These are phyloP conservation scores for Pascua guehoae DNA, from an alignment of 1,284 basidiomycete species.

Conservation along the genomic window DNA sequence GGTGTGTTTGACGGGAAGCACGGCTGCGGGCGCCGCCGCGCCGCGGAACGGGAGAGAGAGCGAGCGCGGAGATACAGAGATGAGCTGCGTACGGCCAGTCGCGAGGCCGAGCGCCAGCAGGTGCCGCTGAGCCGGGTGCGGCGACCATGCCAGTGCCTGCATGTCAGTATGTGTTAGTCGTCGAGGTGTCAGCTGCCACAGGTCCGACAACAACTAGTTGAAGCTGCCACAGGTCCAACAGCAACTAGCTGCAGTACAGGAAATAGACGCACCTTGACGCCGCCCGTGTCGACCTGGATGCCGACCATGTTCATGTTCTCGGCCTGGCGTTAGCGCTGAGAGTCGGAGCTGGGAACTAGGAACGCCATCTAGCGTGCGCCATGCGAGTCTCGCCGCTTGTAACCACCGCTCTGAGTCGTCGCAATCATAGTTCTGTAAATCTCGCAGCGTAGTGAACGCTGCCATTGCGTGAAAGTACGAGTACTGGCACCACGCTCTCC, in stretches of 20 bases:
- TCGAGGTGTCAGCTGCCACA: too few relatives aligned
- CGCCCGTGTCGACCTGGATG: slow-evolving; percentile 41
- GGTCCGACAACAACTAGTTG: too few relatives aligned
- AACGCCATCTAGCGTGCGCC: too few relatives aligned
- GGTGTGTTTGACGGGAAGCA: slow-evolving; percentile 38
- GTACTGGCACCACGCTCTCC: too few relatives aligned
- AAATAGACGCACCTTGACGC: slow-evolving; percentile 8
- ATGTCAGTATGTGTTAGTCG: background rate
- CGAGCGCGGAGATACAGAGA: slow-evolving; percentile 34
- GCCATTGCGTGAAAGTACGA: too few relatives aligned
- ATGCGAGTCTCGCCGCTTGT: too few relatives aligned
- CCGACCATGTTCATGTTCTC: slow-evolving; percentile 40
- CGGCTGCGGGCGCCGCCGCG: slow-evolving; percentile 16
- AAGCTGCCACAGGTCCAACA: too few relatives aligned
- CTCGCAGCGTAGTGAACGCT: too few relatives aligned
- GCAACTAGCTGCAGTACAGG: background rate
- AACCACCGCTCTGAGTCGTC: too few relatives aligned
- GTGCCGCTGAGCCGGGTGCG: slow-evolving; percentile 32
- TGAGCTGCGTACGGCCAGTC: slow-evolving; percentile 35
- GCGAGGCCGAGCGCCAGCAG: slow-evolving; percentile 37
- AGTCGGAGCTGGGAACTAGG: too few relatives aligned
- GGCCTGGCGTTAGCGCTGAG: slow-evolving; percentile 16
- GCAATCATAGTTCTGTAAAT: too few relatives aligned
- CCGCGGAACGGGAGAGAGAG: slow-evolving; percentile 23
- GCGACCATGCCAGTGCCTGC: slow-evolving; percentile 43